A percentile compares a stretch with the other conserved stretches of the same genome.
Evolutionary conservation across 176 grass and related monocot genomes (phyloP).

Genomic region (Paspalum notatum): DNA sequence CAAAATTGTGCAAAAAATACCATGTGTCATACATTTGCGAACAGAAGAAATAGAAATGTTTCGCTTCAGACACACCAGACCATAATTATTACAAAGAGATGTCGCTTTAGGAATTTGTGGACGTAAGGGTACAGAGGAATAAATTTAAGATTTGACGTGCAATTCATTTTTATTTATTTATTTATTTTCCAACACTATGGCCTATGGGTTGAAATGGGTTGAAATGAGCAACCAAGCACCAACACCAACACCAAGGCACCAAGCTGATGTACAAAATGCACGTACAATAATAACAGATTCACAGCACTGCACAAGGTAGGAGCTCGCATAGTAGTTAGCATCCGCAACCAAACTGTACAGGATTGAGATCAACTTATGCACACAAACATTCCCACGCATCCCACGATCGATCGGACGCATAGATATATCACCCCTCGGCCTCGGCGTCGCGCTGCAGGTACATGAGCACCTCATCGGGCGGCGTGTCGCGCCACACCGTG

Average conservation of each 20-base stretch:
- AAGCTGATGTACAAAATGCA: background rate
- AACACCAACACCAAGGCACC: background rate
- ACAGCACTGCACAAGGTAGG: background rate
- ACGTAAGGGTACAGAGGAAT: too few relatives aligned
- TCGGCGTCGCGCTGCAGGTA: conserved; percentile 43
- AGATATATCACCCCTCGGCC: conserved; percentile 16
- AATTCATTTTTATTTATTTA: too few relatives aligned
- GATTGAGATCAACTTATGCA: background rate
- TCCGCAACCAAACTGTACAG: background rate
- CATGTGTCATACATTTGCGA: too few relatives aligned
- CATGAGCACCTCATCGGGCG: conserved; percentile 51
- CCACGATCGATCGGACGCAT: too few relatives aligned
- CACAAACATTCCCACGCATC: background rate
- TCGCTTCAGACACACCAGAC: too few relatives aligned
- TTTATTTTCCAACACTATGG: background rate
- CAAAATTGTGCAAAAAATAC: too few relatives aligned
- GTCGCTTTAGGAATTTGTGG: too few relatives aligned
- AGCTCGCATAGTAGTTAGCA: background rate
- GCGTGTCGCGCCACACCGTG: conserved; percentile 51
- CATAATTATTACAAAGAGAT: too few relatives aligned
- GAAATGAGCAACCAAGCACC: background rate
- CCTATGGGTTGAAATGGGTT: background rate
- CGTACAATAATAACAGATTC: background rate
- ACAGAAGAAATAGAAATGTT: too few relatives aligned
- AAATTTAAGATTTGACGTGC: too few relatives aligned